Evolutionary conservation across 768 basidiomycete species (phyloP).

Genomic region (Leccinum pellstonianum): DNA sequence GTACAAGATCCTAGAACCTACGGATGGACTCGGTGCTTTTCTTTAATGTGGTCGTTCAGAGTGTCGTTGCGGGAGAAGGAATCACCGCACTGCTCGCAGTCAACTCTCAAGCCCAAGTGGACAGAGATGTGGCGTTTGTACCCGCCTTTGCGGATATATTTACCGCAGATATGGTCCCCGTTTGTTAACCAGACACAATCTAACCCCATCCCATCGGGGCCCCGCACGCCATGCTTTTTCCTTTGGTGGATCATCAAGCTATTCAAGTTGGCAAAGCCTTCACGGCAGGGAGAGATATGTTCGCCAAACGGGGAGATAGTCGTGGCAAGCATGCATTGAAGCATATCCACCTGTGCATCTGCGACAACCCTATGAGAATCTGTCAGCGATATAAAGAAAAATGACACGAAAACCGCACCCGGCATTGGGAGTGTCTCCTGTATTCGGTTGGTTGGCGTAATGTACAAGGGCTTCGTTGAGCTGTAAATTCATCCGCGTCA

Average conservation of each 20-base stretch:
- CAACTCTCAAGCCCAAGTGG: not conserved
- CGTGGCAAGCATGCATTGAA: not conserved
- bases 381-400: not conserved
- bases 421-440: not conserved
- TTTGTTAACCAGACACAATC: not conserved
- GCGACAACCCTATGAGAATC: not conserved
- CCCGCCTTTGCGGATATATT: not conserved
- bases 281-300: not conserved
- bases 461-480: not conserved
- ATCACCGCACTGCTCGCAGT: not conserved
- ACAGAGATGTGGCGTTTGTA: not conserved
- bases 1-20: too few relatives aligned
- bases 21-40: too few relatives aligned
- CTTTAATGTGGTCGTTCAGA: not conserved
- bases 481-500: not conserved
- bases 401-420: not conserved
- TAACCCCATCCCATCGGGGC: not conserved
- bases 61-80: not conserved
- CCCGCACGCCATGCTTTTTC: not conserved
- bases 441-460: not conserved
- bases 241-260: not conserved
- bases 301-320: not conserved
- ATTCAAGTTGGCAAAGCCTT: not conserved
- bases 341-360: not conserved
- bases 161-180: not conserved